phyloP scores from a whole-genome alignment of 768 basidiomycete genomes.

The Tulasnella sp. region DNA sequence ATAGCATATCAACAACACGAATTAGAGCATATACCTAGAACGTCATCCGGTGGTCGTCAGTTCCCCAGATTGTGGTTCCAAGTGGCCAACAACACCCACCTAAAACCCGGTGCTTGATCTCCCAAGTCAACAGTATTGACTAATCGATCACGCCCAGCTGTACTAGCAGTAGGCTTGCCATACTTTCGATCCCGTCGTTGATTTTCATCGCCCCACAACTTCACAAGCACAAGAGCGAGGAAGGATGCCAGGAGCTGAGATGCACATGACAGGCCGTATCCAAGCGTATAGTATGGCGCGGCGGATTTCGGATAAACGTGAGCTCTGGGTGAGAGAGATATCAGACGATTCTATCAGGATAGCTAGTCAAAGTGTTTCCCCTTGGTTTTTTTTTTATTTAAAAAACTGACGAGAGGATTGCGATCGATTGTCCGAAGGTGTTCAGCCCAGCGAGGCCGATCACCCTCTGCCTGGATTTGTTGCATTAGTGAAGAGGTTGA shows the following conservation, averaged over 20 bases:
- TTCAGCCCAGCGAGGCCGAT: background rate
- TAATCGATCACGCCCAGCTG: too few relatives aligned
- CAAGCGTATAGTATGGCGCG: conserved; percentile 1
- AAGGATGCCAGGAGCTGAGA: background rate
- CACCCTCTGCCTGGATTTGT: background rate
- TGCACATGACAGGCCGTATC: background rate
- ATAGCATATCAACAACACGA: too few relatives aligned
- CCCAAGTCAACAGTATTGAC: too few relatives aligned
- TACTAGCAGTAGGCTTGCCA: background rate
- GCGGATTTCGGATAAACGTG: background rate
- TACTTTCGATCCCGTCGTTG: background rate
- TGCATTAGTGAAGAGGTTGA: too few relatives aligned
- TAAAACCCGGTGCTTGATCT: too few relatives aligned
- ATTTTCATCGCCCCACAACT: background rate
- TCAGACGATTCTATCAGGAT: too few relatives aligned
- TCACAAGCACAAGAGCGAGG: background rate
- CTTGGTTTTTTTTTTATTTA: too few relatives aligned
- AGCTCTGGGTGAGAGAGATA: background rate
- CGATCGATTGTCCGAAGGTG: background rate
- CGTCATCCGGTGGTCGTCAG: too few relatives aligned
- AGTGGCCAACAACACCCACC: too few relatives aligned
- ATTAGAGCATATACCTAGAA: too few relatives aligned
- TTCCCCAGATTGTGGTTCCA: too few relatives aligned
- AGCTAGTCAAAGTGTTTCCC: too few relatives aligned
- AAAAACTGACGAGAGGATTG: background rate